These are phyloP conservation scores for Parietaria judaica DNA, from an alignment of 306 rosid species.

Conservation along the genomic window DNA sequence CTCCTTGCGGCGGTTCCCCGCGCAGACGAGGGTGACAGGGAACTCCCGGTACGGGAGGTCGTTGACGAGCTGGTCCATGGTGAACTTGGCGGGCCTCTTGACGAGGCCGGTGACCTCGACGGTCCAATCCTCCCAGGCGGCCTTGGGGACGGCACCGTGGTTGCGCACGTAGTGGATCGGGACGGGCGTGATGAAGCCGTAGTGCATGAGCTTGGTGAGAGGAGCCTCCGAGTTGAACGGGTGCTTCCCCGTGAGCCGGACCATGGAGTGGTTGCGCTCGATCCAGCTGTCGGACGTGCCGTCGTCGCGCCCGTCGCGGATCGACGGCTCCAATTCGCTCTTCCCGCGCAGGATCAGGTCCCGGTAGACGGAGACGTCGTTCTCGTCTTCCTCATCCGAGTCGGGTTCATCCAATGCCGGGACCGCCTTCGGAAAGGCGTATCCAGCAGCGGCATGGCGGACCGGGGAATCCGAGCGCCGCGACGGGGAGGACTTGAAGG, in stretches of 20 bases:
- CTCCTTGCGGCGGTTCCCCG: constrained; percentile 72
- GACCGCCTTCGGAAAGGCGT: constrained; percentile 1
- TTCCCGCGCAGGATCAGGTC: constrained; percentile 30
- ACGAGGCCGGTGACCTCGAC: constrained; percentile 67
- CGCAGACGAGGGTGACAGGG: constrained; percentile 57
- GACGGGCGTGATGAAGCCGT: constrained; percentile 78
- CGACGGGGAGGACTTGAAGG: constrained; percentile 26
- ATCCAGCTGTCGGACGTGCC: constrained; percentile 71
- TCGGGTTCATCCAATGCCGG: constrained; percentile 22
- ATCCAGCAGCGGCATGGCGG: constrained; percentile 1
- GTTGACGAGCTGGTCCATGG: constrained; percentile 49
- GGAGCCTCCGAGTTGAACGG: constrained; percentile 74
- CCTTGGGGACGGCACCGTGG: constrained; percentile 60
- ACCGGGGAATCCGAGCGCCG: constrained; percentile 24
- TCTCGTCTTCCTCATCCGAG: not conserved
- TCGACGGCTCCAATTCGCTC: constrained; percentile 44
- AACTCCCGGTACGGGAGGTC: constrained; percentile 47
- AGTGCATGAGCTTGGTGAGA: constrained; percentile 53
- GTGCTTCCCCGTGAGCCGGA: constrained; percentile 79
- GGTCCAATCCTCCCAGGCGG: constrained; percentile 54
- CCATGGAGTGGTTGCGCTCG: constrained; percentile 44
- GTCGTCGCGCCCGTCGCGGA: constrained; percentile 46
- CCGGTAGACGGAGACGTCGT: not conserved
- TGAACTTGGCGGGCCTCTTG: constrained; percentile 36
- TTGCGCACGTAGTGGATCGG: constrained; percentile 77